Evolutionary conservation across 345 rosid species (phyloP), one percentile per base, ranked within the genome.

Genomic region (Citropsis articulata): DNA sequence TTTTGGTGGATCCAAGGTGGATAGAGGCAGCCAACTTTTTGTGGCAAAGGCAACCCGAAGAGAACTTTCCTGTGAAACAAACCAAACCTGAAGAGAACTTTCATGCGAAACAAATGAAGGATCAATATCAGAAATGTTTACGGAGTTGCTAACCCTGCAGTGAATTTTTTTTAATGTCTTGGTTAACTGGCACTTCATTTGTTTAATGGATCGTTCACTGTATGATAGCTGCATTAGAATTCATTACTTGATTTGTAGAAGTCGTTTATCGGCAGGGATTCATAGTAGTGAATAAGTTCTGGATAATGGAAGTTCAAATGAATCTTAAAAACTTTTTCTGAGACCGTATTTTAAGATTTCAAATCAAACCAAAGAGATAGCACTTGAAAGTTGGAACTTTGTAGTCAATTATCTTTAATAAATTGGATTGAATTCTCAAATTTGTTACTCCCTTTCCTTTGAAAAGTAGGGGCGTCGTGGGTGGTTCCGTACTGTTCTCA

Each of bases 41-140:
- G 59, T 91, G 93, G 95, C 84, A 80, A 68, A 88, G 79, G 86
- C 88, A 78, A 30, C 86, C 82, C 2, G 93, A 91, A 78, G 92
- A 88, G 75, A 88, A 86, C 27, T 89, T 83, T 75, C 62, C 84
- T 0, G 88, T 91, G 21, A 66, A 60, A 65, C 81, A 77, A 77
- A 30, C 55, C 57, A 53, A 79, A 35, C 86, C 81, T 2, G 93
- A 91, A 79, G 92, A 88, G 73, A 88, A 86, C 27, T 89, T 83
- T 74, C 61, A 83, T 0, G 88, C 88, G 21, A 71, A 59, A 65
- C 80, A 77, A 77, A 35, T 42, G 2, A 53, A 79, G 57, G 57
- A 53, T 18, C 57, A 48, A 28, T 78, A 42, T 71, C 22, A 0
- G 19, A 60, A 12, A 9, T 21, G 38, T 48, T 64, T 28, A 0